Conservation (phyloP, 495 filamentous ascomycete species). For the Durotheca rogersii region DNA sequence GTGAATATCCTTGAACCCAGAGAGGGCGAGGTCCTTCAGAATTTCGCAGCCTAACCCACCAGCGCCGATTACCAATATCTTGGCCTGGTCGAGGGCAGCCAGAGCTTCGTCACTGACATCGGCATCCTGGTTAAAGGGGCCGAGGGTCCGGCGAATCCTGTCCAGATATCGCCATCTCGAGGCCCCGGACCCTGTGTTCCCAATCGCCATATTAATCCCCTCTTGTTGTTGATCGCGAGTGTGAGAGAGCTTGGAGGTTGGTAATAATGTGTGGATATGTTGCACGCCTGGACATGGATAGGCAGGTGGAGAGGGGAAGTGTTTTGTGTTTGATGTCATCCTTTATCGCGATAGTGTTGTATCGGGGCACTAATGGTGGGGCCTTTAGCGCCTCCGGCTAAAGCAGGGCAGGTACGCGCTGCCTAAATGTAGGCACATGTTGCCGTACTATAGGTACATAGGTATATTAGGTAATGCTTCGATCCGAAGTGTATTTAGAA, state of each 20-base stretch:
- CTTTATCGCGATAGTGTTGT: conserved; percentile 21
- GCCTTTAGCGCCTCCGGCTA: not conserved
- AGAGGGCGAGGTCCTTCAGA: conserved; percentile 91
- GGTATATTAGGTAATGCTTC: too few species aligned
- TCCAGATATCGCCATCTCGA: conserved; percentile 71
- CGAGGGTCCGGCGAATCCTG: conserved; percentile 68
- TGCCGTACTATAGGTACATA: too few species aligned
- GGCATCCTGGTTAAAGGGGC: conserved; percentile 71
- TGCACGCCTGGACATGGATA: too few species aligned
- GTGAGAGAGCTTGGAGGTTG: not conserved
- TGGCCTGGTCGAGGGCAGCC: conserved; percentile 59
- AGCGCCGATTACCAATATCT: conserved; percentile 81
- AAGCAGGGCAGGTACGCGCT: too few species aligned
- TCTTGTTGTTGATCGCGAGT: not conserved
- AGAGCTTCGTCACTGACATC: conserved; percentile 67
- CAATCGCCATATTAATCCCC: conserved; percentile 16
- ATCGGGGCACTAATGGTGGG: conserved; percentile 15
- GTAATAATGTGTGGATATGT: not conserved
- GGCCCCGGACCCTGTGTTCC: not conserved
- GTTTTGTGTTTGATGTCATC: conserved; percentile 24
- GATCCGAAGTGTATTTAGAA: not conserved
- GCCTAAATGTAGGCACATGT: not conserved
- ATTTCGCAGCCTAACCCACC: conserved; percentile 97
- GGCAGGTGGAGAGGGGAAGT: not conserved
- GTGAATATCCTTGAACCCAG: conserved; percentile 94